phyloP scores from a whole-genome alignment of 257 asterid species.

The Leptodermis oblonga region DNA sequence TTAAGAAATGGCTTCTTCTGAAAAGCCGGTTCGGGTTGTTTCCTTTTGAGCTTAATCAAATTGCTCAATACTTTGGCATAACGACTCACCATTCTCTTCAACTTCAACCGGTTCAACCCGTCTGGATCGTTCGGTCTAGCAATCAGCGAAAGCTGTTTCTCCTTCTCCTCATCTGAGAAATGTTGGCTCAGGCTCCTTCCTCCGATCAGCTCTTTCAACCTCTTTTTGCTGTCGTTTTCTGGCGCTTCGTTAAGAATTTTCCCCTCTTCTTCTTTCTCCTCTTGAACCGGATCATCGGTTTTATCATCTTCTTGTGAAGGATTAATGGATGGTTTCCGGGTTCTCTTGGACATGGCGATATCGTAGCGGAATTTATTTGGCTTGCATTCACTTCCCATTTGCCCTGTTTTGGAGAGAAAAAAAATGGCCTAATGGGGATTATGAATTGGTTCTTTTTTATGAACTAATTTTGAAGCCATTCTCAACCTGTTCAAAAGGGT shows the following conservation, averaged over 20 bases:
- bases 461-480: neutral
- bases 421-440: neutral
- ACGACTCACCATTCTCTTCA: conserved; percentile 36
- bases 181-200: conserved; percentile 40
- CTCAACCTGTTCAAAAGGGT: conserved; percentile 6
- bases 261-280: conserved; percentile 13
- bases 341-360: conserved; percentile 60
- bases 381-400: conserved; percentile 21
- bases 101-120: conserved; percentile 22
- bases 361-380: conserved; percentile 29
- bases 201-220: conserved; percentile 46
- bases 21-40: conserved; percentile 23
- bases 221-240: conserved; percentile 23
- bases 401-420: neutral
- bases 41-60: conserved; percentile 53
- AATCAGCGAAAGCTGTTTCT: conserved; percentile 24
- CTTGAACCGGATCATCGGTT: neutral
- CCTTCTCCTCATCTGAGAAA: conserved; percentile 47
- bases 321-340: conserved; percentile 35
- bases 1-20: conserved; percentile 22
- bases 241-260: neutral
- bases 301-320: conserved; percentile 12
- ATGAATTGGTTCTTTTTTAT: conserved; percentile 3
- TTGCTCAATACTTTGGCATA: conserved; percentile 36
- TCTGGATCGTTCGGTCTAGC: conserved; percentile 25